Base-by-base conservation (phyloP, 2,329 filamentous ascomycete species). In the Atkinsonella hypoxylon region DNA sequence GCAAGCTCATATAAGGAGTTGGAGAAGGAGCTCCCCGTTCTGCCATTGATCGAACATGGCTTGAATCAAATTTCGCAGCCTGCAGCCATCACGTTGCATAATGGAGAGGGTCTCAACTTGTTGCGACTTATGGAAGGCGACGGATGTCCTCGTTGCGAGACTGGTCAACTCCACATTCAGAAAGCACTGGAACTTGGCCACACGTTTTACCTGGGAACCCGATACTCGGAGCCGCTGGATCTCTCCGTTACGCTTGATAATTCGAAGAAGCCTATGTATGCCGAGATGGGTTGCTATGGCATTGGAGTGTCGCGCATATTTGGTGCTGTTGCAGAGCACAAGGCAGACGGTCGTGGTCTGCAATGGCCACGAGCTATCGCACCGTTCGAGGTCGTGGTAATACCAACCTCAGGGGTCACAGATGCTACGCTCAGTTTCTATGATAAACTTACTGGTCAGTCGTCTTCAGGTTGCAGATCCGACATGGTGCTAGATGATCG, bases 261-360 rank as follows among this genome's bases (percentile, higher is more conserved):
- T 55, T 20, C 62, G 18, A 58, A 58, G 11, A 57, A 56, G 30
- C 58, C 54, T 3, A 73, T 81, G 0, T 74, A 82, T 0, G 76
- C 95, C 61, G 81, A 95, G 56, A 98, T 98, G 93, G 93, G 93
- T 50, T 98, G 93, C 64, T 89, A 96, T 62, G 93, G 93, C 1
- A 94, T 98, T 54, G 93, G 93, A 1, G 81, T 98, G 17, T 95
- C 89, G 5, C 84, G 93, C 43, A 82, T 98, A 59, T 83, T 98
- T 54, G 89, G 85, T 9, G 89, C 93, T 1, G 81, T 93, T 1
- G 90, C 90, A 1, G 84, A 91, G 55, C 77, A 84, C 39, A 72
- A 89, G 10, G 76, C 81, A 0, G 88, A 95, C 57, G 62, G 75
- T 2, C 78, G 72, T 61, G 93, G 89, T 0, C 74, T 97, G 8